Evolutionary conservation across 139 green algal genomes (phyloP), one percentile per base, ranked within the genome.

Genomic region (Chlorella sp.): DNA sequence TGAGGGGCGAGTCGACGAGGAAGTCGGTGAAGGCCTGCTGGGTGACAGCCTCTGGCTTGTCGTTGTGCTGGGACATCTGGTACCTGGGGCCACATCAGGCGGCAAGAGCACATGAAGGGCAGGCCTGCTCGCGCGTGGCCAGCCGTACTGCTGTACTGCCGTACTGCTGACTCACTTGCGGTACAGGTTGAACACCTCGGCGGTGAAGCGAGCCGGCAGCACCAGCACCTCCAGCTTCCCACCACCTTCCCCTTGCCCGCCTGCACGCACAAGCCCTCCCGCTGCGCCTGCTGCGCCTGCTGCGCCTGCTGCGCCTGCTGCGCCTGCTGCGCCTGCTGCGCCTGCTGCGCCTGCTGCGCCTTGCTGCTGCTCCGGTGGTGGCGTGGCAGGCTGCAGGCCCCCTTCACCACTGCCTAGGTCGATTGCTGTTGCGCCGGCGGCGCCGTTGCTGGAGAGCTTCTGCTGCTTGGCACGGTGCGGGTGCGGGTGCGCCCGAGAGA

Each of bases 1-100:
- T 55, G 67, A 96, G 78, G 1, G 91, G 91, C 0, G 81, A 83
- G 70, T 95, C 87, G 1, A 92, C 82, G n/a, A 96, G 83, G 74
- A 96, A 94, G 49, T 79, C 72, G 14, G 23, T 49, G 76, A 93
- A 95, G 29, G 4, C 22, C 35, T 66, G 42, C n/a, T n/a, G 34
- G 3, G 74, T 80, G 22, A 91, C 35, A 23, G 86, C 76, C 0
- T 63, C 49, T 0, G 79, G 79, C 2, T 74, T 27, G 76, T 95
- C 91, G 5, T 79, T 72, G 71, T 96, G 91, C 50, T 90, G 85
- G 2, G 59, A 2, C 35, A 77, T 29, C 75, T 89, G 76, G 69
- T 85, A 85, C 72, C 72, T 80, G 65, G 3, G 36, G 4, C n/a
- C 2, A 36, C 26, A 36, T n/a, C n/a, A n/a, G n/a, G n/a, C 24